These are phyloP conservation scores for Closterium sp. DNA, from an alignment of 139 green algal species.

Conservation along the genomic window DNA sequence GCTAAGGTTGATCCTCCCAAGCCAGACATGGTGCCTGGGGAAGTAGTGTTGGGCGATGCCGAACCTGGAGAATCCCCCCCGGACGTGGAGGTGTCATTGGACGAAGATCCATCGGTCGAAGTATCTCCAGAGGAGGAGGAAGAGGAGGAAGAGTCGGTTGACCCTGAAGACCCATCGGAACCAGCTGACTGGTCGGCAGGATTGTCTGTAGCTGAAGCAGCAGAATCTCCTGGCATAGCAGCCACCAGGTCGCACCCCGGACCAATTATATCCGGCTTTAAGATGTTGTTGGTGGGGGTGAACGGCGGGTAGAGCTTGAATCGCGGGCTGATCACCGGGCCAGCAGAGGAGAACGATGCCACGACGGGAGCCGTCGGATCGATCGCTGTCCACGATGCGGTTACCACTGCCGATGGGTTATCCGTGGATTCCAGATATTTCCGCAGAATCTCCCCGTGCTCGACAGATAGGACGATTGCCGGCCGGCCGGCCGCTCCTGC, in stretches of 20 bases:
- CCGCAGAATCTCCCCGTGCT: background rate
- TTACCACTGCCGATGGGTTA: background rate
- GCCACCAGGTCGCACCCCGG: background rate
- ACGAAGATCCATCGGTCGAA: background rate
- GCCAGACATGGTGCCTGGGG: background rate
- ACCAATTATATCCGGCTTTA: background rate
- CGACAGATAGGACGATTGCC: background rate
- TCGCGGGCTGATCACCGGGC: background rate
- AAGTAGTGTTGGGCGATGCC: background rate
- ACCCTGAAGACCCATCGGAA: no score
- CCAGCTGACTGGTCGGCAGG: background rate
- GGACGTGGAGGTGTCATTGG: no score
- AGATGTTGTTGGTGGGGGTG: background rate
- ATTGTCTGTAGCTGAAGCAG: background rate
- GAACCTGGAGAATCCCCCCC: background rate
- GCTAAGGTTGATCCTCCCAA: background rate
- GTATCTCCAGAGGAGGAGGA: background rate
- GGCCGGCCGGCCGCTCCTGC: background rate
- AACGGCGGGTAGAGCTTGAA: background rate
- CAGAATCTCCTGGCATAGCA: background rate
- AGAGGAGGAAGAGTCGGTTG: no score
- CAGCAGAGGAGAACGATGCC: background rate
- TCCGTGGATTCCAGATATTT: background rate
- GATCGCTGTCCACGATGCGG: background rate
- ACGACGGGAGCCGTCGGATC: background rate